Base-by-base conservation (phyloP, 208 protist species). In the Trypanosoma cruzi region DNA sequence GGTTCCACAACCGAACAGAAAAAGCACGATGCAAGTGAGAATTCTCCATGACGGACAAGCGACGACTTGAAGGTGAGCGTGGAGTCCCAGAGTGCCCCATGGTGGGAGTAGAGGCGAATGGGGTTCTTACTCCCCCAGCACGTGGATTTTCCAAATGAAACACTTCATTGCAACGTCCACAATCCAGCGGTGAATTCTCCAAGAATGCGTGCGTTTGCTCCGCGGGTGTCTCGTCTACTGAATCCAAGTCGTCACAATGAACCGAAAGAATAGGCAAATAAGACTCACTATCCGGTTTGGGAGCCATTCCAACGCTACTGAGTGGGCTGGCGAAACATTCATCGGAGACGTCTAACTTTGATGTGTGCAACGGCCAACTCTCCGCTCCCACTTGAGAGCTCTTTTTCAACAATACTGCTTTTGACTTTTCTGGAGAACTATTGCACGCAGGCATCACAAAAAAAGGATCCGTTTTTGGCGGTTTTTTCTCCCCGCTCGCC, bases 161-260 rank as follows among this genome's bases (percentile, higher is more conserved):
- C 24, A 11, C 7, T 28, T 48, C 37, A 16, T 29, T 5, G n/a
- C 28, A 37, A 26, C 18, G 13, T 14, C 14, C 3, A 20, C 14
- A 2, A 8, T 49, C 58, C 4, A 34, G 14, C 22, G 58, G 37
- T 28, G 36, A 4, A 16, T 20, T 28, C 0, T 26, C 20, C 44
- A 49, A 49, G 20, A 63, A 63, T 4, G 29, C 13, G 20, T 44
- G 58, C 58, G 36, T 63, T 50, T 34, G 58, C 22, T 63, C 58
- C 34, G 24, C 37, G 26, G 36, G 49, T 4, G 36, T 14, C 7
- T 28, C 22, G 20, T 29, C 46, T n/a, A 5, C 7, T 3, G 14
- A 16, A 18, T 26, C 24, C 4, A 52, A 18, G 29, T 32, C 0
- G 20, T 37, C 13, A 10, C 29, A 40, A 10, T 20, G 54, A 58